Evolutionary conservation across 2,329 filamentous ascomycete genomes (phyloP), one percentile per base, ranked within the genome.

Genomic region (Aspergillus ochraceoroseus): DNA sequence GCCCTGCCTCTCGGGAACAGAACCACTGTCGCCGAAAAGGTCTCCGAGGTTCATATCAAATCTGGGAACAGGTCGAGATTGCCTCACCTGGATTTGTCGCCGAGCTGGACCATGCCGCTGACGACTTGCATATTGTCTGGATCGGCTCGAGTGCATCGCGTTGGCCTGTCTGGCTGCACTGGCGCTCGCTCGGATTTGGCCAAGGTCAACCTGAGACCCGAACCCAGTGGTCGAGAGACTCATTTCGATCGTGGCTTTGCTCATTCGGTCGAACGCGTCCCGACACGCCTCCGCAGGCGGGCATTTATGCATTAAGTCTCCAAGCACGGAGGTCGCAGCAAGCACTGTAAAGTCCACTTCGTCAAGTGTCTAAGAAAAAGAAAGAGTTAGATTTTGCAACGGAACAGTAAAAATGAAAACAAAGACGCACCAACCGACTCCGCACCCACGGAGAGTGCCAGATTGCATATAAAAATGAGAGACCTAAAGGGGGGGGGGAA

Each of bases 321-420:
- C 83, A 29, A 96, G 81, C 6, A 96, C 88, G 1, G 90, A 95
- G 33, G 87, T 95, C 14, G 89, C 90, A 6, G 89, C 87, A 33
- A 95, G 73, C 6, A 96, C 86, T 0, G 90, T 96, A 56, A 95
- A 95, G 61, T 96, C 90, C n/a, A 96, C 88, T 61, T 96, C 90
- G 57, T 96, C 89, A 69, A 95, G 84, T 5, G 84, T 86, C 73
- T 76, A 46, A 9, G 20, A 40, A 43, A 41, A 33, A n/a, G 3
- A 12, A 26, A 43, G 4, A 15, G 33, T 56, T 22, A 4, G 6
- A 30, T 14, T 3, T 18, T 9, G 3, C 5, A 3, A 32, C 5
- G 23, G 6, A 32, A 3, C 5, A 37, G n/a, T n/a, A n/a, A n/a
- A 26, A 17, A 4, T 25, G 19, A 13, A 32, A 38, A 30, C 17